phyloP scores from a whole-genome alignment of 768 basidiomycete species.

The Candolleomyces aberdarensis region DNA sequence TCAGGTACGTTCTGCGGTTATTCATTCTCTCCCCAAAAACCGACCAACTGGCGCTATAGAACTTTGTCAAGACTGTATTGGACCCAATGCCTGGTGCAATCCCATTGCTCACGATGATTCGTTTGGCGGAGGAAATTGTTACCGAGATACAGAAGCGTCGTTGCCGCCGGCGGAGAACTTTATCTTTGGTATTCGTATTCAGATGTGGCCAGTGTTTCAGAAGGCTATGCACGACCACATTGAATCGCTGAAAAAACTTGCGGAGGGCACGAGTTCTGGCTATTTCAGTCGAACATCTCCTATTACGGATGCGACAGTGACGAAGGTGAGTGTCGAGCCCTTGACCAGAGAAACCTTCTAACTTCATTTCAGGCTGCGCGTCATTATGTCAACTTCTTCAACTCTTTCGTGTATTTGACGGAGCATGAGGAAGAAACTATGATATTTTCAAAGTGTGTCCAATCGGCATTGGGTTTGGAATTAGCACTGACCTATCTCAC shows the following conservation, averaged over 20 bases:
- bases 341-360: slow-evolving; percentile 5
- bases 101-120: slow-evolving; percentile 86
- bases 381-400: slow-evolving; percentile 80
- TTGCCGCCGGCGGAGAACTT: slow-evolving; percentile 80
- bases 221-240: slow-evolving; percentile 83
- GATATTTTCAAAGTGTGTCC: slow-evolving; percentile 87
- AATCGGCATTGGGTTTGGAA: background rate
- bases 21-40: slow-evolving; percentile 4
- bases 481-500: slow-evolving; percentile 6
- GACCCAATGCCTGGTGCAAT: slow-evolving; percentile 73
- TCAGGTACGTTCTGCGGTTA: slow-evolving; percentile 42
- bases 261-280: slow-evolving; percentile 63
- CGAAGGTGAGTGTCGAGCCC: slow-evolving; percentile 43
- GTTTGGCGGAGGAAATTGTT: slow-evolving; percentile 80
- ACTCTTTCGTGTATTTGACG: slow-evolving; percentile 76
- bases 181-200: slow-evolving; percentile 74
- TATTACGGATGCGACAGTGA: slow-evolving; percentile 69
- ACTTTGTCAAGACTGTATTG: slow-evolving; percentile 64
- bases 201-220: slow-evolving; percentile 94
- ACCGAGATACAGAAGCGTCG: slow-evolving; percentile 72
- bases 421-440: slow-evolving; percentile 89
- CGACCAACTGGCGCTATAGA: slow-evolving; percentile 35
- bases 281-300: slow-evolving; percentile 59
- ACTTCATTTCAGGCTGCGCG: slow-evolving; percentile 52
- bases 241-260: slow-evolving; percentile 78